phyloP scores from a whole-genome alignment of 306 rosid species.

The peach (Prunus persica) region Prunus_persica_NCBIv2 NC_034011.1:5623501-5624000 shows the following conservation, averaged over 20 bases:
- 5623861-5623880: constrained; percentile 65
- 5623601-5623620: constrained; percentile 54
- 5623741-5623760: neutral
- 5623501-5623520: constrained; percentile 30
- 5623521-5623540: constrained; percentile 38
- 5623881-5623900: constrained; percentile 79
- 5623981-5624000: constrained; percentile 82
- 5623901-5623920: constrained; percentile 83
- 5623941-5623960: constrained; percentile 71
- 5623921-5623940: constrained; percentile 67
- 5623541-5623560: constrained; percentile 26
- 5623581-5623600: constrained; percentile 10
- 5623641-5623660: constrained; percentile 63
- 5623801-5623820: constrained; percentile 66
- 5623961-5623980: constrained; percentile 54
- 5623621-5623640: constrained; percentile 73
- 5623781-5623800: constrained; percentile 42
- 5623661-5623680: constrained; percentile 89
- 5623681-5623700: constrained; percentile 36
- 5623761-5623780: neutral
- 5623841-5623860: constrained; percentile 63
- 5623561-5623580: constrained; percentile 18
- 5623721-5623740: neutral
- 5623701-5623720: neutral
- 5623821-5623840: constrained; percentile 72